Base-by-base conservation (phyloP, 2,329 filamentous ascomycete genomes). In the Microascus cirrosus region DNA sequence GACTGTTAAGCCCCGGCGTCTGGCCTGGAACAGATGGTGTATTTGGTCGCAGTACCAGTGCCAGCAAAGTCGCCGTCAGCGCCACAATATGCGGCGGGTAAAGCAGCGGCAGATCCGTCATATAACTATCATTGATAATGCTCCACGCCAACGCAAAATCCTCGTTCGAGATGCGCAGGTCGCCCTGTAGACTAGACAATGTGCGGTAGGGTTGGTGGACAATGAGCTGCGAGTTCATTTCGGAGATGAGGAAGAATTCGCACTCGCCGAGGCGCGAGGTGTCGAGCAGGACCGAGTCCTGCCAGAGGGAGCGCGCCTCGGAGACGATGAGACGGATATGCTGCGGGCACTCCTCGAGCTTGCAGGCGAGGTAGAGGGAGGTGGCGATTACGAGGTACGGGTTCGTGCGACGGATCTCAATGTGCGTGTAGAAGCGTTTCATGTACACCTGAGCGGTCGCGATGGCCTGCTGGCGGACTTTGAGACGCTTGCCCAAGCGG, bases 301-400 rank as follows among this genome's bases (percentile, higher is more conserved):
- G 86, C 90, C 90, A 96, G 60, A 95, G 79, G 59, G 87, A 83
- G 36, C 90, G 85, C 3, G 92, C 90, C 70, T 99, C 94, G 53
- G 84, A 86, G 12, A 94, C 86, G 59, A 99, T 86, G 62, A 95
- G 82, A 34, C 94, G 84, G 66, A 99, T 97, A 70, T 99, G 94
- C 70, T 97, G 93, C 2, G 94, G 94, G 55, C 86, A 92, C 71
- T 99, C 94, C 71, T 99, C 94, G 84, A 95, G 96, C 74, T 99
- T 99, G 75, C 91, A 96, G 22, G 94, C 92, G 39, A 99, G 78
- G 70, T 99, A 99, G 60, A 97, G 81, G 5, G 93, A 89, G 1
- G 94, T 97, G n/a, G 91, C 87, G 62, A 96, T 81, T 59, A 97
- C 84, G 39, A 97, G 84, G 68, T 95, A 96, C 3, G 93, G 91